phyloP scores from a whole-genome alignment of 164 flowering plant genomes.

The Saururus chinensis region DNA sequence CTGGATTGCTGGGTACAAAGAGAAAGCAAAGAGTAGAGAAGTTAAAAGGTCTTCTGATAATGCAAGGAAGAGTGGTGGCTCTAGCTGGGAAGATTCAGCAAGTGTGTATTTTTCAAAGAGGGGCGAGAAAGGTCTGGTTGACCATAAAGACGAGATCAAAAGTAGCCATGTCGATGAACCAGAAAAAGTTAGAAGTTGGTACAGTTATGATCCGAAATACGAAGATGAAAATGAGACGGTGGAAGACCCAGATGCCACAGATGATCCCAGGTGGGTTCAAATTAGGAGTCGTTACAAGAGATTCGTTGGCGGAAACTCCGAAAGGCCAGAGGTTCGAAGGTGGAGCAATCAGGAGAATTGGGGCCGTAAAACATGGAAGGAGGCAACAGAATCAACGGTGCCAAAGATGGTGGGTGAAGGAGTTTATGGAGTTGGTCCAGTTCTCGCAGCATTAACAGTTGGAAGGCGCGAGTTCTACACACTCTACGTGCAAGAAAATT shows the following conservation, averaged over 20 bases:
- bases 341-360: slow-evolving; percentile 77
- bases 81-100: slow-evolving; percentile 57
- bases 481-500: slow-evolving; percentile 78
- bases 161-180: neutral
- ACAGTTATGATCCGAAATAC: neutral
- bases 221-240: slow-evolving; percentile 17
- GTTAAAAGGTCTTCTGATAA: slow-evolving; percentile 12
- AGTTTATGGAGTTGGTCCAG: slow-evolving; percentile 90
- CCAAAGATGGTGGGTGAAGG: slow-evolving; percentile 84
- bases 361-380: slow-evolving; percentile 77
- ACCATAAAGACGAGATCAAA: slow-evolving; percentile 11
- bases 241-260: slow-evolving; percentile 27
- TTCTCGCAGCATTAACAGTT: slow-evolving; percentile 80
- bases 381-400: slow-evolving; percentile 56
- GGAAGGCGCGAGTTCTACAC: slow-evolving; percentile 75
- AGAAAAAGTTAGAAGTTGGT: neutral
- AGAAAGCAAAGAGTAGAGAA: slow-evolving; percentile 18
- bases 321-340: slow-evolving; percentile 42
- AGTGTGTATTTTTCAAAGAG: slow-evolving; percentile 19
- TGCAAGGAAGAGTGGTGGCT: slow-evolving; percentile 7
- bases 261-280: slow-evolving; percentile 68
- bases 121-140: slow-evolving; percentile 4
- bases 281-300: slow-evolving; percentile 31
- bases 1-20: slow-evolving; percentile 40
- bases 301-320: slow-evolving; percentile 19